Evolutionary conservation across 805 yeast genomes (phyloP).

Genomic region (Kodamaea fukazawae): DNA sequence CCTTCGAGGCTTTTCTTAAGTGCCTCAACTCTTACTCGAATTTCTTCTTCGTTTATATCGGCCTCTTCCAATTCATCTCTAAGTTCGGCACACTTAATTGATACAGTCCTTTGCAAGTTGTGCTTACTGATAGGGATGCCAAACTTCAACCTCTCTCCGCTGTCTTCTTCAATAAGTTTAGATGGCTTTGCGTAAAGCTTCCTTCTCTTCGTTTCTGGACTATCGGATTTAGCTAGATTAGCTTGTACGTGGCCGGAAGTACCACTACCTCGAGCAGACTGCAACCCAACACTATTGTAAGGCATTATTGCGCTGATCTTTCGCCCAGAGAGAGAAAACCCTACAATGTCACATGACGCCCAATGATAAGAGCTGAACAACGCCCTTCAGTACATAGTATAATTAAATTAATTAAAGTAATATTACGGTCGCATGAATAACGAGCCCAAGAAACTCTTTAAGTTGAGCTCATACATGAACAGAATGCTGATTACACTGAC

Average conservation of each 20-base stretch:
- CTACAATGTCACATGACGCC: too few species aligned
- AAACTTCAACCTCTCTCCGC: constrained; percentile 2
- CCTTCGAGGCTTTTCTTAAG: constrained; percentile 18
- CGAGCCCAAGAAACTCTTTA: too few species aligned
- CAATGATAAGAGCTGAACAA: too few species aligned
- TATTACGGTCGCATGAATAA: too few species aligned
- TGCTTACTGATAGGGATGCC: constrained; percentile 2
- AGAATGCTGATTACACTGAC: too few species aligned
- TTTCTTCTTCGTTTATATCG: constrained; percentile 31
- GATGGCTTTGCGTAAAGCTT: constrained; percentile 13
- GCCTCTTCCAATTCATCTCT: constrained; percentile 53
- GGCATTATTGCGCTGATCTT: too few species aligned
- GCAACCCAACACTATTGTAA: constrained; percentile 56
- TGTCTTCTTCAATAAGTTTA: neutral
- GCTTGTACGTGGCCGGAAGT: constrained; percentile 61
- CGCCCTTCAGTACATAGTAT: too few species aligned
- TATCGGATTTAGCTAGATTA: constrained; percentile 29
- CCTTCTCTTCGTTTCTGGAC: constrained; percentile 16
- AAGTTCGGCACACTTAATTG: constrained; percentile 46
- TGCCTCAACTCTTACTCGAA: constrained; percentile 20
- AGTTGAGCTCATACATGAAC: too few species aligned
- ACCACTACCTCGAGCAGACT: constrained; percentile 58
- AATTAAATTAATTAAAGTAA: too few species aligned
- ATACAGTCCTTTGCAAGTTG: constrained; percentile 1
- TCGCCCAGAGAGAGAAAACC: too few species aligned